A percentile compares a stretch with the other conserved stretches of the same genome.
Conservation (phyloP, 2,329 filamentous ascomycete genomes). For the Conoideocrella luteorostrata region DNA sequence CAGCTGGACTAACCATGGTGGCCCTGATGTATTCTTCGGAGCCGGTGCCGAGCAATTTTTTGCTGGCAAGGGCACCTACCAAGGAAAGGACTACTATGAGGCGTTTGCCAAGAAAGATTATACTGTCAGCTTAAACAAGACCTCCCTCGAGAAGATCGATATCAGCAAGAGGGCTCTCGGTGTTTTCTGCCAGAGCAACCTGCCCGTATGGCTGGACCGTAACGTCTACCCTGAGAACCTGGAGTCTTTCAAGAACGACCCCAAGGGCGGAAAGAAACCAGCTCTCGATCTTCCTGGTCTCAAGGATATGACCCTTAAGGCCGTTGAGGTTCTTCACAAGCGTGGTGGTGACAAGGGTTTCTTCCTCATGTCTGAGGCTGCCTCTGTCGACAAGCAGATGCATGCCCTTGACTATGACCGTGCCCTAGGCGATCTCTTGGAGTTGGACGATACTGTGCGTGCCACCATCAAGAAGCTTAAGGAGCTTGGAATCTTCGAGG, state of each 20-base stretch:
- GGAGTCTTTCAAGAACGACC: conserved; percentile 58
- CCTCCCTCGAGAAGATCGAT: conserved; percentile 52
- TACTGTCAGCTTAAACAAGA: conserved; percentile 67
- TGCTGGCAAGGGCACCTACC: conserved; percentile 55
- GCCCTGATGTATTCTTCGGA: conserved; percentile 76
- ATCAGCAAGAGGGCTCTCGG: conserved; percentile 62
- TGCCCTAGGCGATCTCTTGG: conserved; percentile 75
- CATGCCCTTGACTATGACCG: conserved; percentile 80
- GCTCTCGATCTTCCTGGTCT: conserved; percentile 74
- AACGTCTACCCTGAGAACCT: conserved; percentile 73
- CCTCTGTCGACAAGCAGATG: conserved; percentile 87
- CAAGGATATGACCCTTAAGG: conserved; percentile 86
- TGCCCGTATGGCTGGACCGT: conserved; percentile 81
- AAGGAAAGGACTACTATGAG: conserved; percentile 72
- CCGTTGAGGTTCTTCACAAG: conserved; percentile 68
- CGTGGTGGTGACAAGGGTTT: conserved; percentile 65
- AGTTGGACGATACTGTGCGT: conserved; percentile 76
- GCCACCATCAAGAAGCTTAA: conserved; percentile 67
- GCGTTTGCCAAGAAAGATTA: conserved; percentile 69
- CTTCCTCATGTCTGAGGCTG: conserved; percentile 84
- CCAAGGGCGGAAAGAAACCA: conserved; percentile 55
- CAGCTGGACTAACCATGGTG: conserved; percentile 68
- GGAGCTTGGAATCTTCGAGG: conserved; percentile 58
- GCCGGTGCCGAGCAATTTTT: conserved; percentile 79
- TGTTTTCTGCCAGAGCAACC: conserved; percentile 67